Conservation (phyloP, 805 yeast species). For the Lipomyces sp. region DNA sequence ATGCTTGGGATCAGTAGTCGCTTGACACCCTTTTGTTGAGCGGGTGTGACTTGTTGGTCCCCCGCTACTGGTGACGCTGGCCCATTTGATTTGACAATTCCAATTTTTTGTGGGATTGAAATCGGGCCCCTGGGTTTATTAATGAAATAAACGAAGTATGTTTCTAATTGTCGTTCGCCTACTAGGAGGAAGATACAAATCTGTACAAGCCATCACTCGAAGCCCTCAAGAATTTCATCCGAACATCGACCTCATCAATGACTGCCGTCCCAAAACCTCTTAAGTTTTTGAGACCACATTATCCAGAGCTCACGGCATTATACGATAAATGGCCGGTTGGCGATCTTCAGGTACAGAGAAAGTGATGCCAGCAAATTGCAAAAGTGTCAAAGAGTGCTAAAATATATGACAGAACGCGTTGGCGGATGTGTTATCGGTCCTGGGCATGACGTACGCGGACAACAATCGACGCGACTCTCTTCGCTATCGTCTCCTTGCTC, state of each 20-base stretch:
- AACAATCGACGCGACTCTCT: constrained; percentile 78
- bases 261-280: constrained; percentile 99
- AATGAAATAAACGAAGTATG: no score
- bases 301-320: constrained; percentile 65
- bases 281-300: constrained; percentile 90
- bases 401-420: constrained; percentile 49
- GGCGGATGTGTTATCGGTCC: constrained; percentile 88
- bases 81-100: background rate
- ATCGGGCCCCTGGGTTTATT: background rate
- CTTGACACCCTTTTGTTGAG: no score
- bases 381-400: background rate
- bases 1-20: background rate
- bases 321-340: constrained; percentile 69
- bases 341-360: constrained; percentile 42
- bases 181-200: constrained; percentile 46
- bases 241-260: constrained; percentile 96
- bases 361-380: background rate
- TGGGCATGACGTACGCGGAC: constrained; percentile 93
- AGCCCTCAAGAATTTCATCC: constrained; percentile 74
- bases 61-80: no score
- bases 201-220: constrained; percentile 67
- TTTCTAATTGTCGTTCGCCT: background rate
- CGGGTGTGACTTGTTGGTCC: no score
- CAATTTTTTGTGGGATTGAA: background rate
- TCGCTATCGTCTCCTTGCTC: constrained; percentile 72